These are phyloP conservation scores for Pelargonium nanum DNA, from an alignment of 345 rosid species.

Conservation along the genomic window DNA sequence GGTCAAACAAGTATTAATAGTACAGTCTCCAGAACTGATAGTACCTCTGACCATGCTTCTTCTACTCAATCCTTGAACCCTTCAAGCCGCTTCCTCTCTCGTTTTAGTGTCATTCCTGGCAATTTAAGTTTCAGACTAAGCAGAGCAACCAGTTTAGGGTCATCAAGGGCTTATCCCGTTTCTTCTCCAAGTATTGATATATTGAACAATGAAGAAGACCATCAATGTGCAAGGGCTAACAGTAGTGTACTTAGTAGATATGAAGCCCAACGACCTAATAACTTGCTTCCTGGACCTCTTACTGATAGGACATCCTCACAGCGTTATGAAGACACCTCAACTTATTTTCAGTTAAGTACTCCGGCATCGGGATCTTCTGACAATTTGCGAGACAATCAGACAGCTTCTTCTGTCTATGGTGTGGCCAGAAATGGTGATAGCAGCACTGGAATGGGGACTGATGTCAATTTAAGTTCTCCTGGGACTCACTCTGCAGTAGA, in stretches of 20 bases:
- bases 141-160: constrained; percentile 70
- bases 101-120: constrained; percentile 78
- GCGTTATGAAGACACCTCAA: constrained; percentile 11
- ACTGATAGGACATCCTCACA: constrained; percentile 11
- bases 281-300: constrained; percentile 11
- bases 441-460: constrained; percentile 22
- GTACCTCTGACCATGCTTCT: constrained; percentile 44
- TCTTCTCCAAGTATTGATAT: constrained; percentile 29
- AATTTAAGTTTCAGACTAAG: constrained; percentile 65
- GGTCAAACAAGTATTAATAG: constrained; percentile 25
- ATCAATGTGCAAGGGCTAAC: constrained; percentile 23
- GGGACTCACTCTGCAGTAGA: constrained; percentile 30
- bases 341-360: constrained; percentile 6
- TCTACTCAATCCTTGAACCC: constrained; percentile 27
- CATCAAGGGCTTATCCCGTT: constrained; percentile 49
- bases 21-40: constrained; percentile 26
- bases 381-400: constrained; percentile 11
- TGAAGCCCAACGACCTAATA: constrained; percentile 23
- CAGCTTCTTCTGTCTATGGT: constrained; percentile 22
- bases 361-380: constrained; percentile 12
- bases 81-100: constrained; percentile 54
- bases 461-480: constrained; percentile 26
- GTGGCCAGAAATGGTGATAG: constrained; percentile 20
- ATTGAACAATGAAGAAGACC: constrained; percentile 26
- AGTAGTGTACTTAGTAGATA: constrained; percentile 21